These are phyloP conservation scores for Domatiomyces catenatus DNA, from an alignment of 2,329 filamentous ascomycete genomes.

Conservation along the genomic window DNA sequence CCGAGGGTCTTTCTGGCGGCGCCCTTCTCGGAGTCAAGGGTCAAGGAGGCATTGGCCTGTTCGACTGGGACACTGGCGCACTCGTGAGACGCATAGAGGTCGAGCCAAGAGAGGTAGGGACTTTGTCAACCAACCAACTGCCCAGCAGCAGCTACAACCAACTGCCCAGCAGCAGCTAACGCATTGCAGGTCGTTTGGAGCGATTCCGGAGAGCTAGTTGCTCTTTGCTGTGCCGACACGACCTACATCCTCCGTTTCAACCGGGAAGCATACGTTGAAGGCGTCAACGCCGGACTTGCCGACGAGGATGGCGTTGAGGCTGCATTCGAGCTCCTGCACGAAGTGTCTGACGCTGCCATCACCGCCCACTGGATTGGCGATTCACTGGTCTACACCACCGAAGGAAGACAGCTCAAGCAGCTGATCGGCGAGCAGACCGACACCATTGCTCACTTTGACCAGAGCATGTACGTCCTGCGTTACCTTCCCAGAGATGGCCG, in stretches of 20 bases:
- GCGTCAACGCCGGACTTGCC: constrained; percentile 63
- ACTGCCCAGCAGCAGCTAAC: constrained; percentile 2
- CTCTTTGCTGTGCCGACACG: constrained; percentile 83
- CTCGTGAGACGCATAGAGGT: constrained; percentile 85
- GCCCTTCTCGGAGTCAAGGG: constrained; percentile 87
- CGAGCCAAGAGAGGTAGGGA: constrained; percentile 44
- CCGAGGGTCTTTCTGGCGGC: constrained; percentile 78
- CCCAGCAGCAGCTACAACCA: background rate
- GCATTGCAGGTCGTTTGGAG: constrained; percentile 77
- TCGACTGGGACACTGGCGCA: constrained; percentile 83
- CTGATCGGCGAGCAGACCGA: constrained; percentile 96
- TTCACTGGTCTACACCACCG: constrained; percentile 98
- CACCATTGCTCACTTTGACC: constrained; percentile 92
- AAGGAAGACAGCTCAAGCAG: constrained; percentile 91
- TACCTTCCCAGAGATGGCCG: constrained; percentile 92
- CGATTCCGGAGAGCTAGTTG: constrained; percentile 83
- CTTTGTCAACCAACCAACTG: background rate
- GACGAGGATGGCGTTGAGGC: constrained; percentile 89
- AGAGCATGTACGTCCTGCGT: constrained; percentile 83
- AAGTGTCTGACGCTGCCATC: constrained; percentile 82
- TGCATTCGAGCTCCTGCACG: constrained; percentile 90
- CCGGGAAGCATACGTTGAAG: constrained; percentile 72
- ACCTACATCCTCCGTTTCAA: constrained; percentile 92
- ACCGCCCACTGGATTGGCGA: constrained; percentile 97
- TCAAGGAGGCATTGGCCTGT: constrained; percentile 86